phyloP scores from a whole-genome alignment of 306 rosid genomes.

The Malus sylvestris region DNA sequence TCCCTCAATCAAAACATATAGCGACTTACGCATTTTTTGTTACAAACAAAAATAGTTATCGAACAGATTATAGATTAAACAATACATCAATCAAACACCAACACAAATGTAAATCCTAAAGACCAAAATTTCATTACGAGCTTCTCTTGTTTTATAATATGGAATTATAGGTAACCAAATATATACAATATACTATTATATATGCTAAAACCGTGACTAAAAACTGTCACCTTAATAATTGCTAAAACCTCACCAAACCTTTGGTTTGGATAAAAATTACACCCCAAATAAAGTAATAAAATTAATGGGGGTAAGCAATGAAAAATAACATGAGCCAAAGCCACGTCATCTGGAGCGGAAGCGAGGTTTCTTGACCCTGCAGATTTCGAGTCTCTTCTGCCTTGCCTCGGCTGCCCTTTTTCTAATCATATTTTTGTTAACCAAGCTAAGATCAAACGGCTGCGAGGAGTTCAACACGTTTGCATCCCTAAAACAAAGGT shows the following conservation, averaged over 20 bases:
- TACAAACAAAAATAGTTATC: too few relatives aligned
- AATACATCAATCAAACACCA: background rate
- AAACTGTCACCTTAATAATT: background rate
- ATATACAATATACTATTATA: background rate
- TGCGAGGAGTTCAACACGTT: background rate
- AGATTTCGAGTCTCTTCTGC: slow-evolving; percentile 40
- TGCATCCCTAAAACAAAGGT: slow-evolving; percentile 16
- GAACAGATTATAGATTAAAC: too few relatives aligned
- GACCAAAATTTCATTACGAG: background rate
- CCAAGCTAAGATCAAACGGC: slow-evolving; percentile 18
- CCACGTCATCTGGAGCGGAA: background rate
- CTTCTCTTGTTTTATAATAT: background rate
- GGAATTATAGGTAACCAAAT: background rate
- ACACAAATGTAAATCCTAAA: background rate
- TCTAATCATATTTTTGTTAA: slow-evolving; percentile 15
- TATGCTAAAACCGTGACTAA: background rate
- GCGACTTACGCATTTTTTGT: too few relatives aligned
- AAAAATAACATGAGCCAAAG: background rate
- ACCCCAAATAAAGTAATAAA: background rate
- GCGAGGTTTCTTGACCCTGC: slow-evolving; percentile 31
- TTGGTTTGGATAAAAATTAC: background rate
- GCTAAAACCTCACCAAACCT: background rate
- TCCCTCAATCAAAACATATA: too few relatives aligned
- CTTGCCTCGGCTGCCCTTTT: slow-evolving; percentile 38
- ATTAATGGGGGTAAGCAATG: background rate